A percentile compares a stretch with the other conserved stretches of the same genome.
Evolutionary conservation across 441 rosid species (phyloP).

Genomic region (Pelargonium myrrhifolium): DNA sequence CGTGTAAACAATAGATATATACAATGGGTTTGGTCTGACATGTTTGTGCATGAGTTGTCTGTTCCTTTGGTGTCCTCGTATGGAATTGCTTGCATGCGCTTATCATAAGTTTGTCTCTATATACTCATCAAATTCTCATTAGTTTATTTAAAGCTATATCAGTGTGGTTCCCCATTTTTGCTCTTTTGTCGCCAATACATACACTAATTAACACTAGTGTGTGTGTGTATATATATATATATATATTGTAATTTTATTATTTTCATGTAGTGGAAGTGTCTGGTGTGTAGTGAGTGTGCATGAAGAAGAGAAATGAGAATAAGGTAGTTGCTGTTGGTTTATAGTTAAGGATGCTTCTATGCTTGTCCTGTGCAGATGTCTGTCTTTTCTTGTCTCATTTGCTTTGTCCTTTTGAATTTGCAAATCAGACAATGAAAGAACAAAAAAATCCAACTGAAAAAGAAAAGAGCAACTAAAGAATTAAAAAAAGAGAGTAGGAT

Average conservation of each 20-base stretch:
- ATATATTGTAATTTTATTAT: no score
- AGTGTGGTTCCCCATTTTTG: background rate
- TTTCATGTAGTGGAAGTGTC: no score
- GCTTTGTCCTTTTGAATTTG: background rate
- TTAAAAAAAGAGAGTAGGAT: no score
- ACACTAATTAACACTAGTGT: no score
- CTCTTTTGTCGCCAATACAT: background rate
- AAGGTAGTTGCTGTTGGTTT: conserved; percentile 3
- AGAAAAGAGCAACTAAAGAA: no score
- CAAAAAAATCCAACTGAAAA: no score
- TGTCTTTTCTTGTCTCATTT: background rate
- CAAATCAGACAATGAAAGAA: no score
- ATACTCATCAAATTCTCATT: no score
- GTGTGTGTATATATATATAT: no score
- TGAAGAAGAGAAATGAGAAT: background rate
- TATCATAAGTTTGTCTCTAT: background rate
- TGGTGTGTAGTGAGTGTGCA: background rate
- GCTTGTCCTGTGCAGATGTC: background rate
- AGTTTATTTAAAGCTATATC: background rate
- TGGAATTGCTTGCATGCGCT: conserved; percentile 1
- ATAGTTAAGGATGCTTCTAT: conserved; percentile 3
- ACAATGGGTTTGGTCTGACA: background rate
- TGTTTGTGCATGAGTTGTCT: conserved; percentile 1
- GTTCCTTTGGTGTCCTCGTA: background rate
- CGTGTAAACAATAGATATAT: no score